Evolutionary conservation across 331 rosid species (phyloP), one percentile per base, ranked within the genome.

Genomic region (Pyrus hybrid): DNA sequence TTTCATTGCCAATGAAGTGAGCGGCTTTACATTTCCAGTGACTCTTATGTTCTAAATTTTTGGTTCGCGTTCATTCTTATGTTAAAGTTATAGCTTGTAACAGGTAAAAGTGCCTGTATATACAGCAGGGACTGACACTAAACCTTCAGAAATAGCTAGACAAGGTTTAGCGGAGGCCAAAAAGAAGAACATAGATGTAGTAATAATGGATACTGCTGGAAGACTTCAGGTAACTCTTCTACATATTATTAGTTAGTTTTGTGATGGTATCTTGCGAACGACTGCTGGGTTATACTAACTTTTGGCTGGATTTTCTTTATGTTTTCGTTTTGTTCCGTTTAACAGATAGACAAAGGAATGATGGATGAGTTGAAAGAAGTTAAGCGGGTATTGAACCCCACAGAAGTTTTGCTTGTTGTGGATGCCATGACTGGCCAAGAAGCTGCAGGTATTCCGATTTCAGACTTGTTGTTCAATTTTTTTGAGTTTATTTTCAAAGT

Each of bases 341-440:
- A 80, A 80, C 85, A 95, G 99, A 95, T 95, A 83, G 99, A 95
- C 89, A 95, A 87, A 81, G 68, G 85, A n/a, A 89, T 95, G 99
- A 95, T 95, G 99, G 97, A 95, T 65, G 99, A 95, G 83, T 78
- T 95, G 82, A 95, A 90, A 90, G 96, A 95, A 75, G 99, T 95
- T 73, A 95, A 92, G 80, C 76, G 77, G 78, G 86, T 41, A 63
- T 63, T 92, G 85, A 90, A 89, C 79, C 97, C 99, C 35, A 92
- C 93, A 0, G 99, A 95, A 84, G 93, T 91, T 78, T 87, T 95
- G 83, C 89, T 95, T 67, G 99, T 95, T 80, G 99, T 95, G 78
- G 99, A 95, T 95, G 99, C 99, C 66, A 95, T 95, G 99, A 95
- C 99, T 67, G 99, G 99, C 72, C 99, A 95, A 85, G 97, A 95